Evolutionary conservation across 2,329 filamentous ascomycete genomes (phyloP).

Genomic region (Aspergillus felis): DNA sequence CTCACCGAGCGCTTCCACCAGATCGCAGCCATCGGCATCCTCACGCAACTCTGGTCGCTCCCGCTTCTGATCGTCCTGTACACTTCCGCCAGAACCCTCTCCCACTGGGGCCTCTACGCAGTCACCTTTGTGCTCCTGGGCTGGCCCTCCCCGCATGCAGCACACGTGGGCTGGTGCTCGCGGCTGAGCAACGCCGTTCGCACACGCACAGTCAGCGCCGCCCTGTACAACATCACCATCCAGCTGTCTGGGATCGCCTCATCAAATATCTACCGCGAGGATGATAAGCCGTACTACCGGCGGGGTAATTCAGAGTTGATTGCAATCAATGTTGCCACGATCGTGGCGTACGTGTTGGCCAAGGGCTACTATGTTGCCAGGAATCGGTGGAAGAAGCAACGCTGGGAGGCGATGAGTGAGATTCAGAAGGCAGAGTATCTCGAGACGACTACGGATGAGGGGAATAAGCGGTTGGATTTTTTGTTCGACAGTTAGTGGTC

Average conservation of each 20-base stretch:
- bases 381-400: slow-evolving; percentile 32
- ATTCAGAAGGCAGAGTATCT: slow-evolving; percentile 49
- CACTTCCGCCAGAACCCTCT: slow-evolving; percentile 31
- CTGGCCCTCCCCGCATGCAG: slow-evolving; percentile 39
- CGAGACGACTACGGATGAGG: slow-evolving; percentile 49
- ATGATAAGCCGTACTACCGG: slow-evolving; percentile 52
- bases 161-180: slow-evolving; percentile 48
- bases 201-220: slow-evolving; percentile 46
- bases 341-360: slow-evolving; percentile 44
- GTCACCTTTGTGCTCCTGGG: slow-evolving; percentile 10
- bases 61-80: slow-evolving; percentile 46
- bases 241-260: slow-evolving; percentile 37
- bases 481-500: slow-evolving; percentile 45
- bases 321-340: slow-evolving; percentile 46
- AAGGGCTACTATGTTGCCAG: slow-evolving; percentile 27
- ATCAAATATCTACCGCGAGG: slow-evolving; percentile 49
- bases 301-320: slow-evolving; percentile 35
- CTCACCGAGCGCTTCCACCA: slow-evolving; percentile 37
- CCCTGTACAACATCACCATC: slow-evolving; percentile 50
- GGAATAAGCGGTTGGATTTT: slow-evolving; percentile 54
- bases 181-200: slow-evolving; percentile 49
- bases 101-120: slow-evolving; percentile 43
- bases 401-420: slow-evolving; percentile 45
- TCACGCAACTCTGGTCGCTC: slow-evolving; percentile 50
- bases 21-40: slow-evolving; percentile 43